Conservation (phyloP, 768 basidiomycete species). For the Mycena alexandri region DNA sequence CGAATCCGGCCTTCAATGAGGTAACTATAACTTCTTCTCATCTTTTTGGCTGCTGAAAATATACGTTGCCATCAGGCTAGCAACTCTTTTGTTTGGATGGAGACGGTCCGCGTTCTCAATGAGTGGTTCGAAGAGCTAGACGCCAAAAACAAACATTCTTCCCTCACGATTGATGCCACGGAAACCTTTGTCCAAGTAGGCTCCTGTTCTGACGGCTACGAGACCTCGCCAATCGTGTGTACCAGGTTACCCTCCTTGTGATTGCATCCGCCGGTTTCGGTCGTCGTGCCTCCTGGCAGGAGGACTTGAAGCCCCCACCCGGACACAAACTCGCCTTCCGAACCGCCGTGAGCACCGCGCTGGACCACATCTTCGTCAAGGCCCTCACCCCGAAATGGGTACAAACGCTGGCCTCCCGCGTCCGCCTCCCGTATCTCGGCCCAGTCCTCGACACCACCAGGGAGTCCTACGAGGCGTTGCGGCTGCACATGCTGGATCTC, state of each 20-base stretch:
- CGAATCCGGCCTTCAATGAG: conserved; percentile 66
- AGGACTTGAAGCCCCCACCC: conserved; percentile 45
- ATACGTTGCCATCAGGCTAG: conserved; percentile 58
- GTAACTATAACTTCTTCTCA: conserved; percentile 39
- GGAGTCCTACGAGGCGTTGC: conserved; percentile 52
- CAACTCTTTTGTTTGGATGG: conserved; percentile 62
- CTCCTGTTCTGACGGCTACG: too few species aligned
- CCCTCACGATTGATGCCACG: neutral
- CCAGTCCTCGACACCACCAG: conserved; percentile 44
- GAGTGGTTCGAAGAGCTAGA: conserved; percentile 60
- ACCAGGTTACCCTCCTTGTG: conserved; percentile 48
- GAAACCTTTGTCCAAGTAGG: conserved; percentile 7
- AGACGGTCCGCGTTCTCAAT: conserved; percentile 53
- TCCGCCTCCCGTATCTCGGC: conserved; percentile 53
- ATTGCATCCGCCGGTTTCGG: conserved; percentile 60
- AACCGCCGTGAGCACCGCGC: conserved; percentile 47
- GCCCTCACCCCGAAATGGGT: conserved; percentile 51
- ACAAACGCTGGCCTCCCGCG: conserved; percentile 43
- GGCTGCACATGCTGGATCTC: conserved; percentile 56
- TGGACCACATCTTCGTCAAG: conserved; percentile 46
- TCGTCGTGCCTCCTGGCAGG: conserved; percentile 48
- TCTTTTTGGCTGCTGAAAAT: neutral
- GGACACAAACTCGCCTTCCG: conserved; percentile 53
- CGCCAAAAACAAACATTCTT: neutral
- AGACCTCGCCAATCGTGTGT: too few species aligned